phyloP scores from a whole-genome alignment of 2,329 filamentous ascomycete species.

The Pseudopyricularia cyperi region DNA sequence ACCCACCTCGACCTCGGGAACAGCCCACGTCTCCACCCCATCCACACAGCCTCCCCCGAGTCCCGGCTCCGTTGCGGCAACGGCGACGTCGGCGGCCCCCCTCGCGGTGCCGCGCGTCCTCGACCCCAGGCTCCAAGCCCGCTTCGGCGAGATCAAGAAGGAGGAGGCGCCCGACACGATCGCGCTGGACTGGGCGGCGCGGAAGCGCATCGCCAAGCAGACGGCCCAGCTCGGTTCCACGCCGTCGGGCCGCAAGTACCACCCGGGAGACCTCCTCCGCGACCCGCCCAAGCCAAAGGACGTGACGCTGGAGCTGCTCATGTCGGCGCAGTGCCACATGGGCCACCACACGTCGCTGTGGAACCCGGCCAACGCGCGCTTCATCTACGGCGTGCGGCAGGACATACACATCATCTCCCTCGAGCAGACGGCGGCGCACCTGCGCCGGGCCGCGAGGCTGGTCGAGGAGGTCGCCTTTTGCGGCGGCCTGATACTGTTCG shows the following conservation, averaged over 20 bases:
- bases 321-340: slow-evolving; percentile 78
- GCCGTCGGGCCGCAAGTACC: slow-evolving; percentile 40
- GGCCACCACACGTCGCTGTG: slow-evolving; percentile 84
- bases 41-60: slow-evolving; percentile 7
- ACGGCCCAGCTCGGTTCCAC: slow-evolving; percentile 35
- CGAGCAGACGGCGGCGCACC: slow-evolving; percentile 75
- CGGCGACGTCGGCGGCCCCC: neutral
- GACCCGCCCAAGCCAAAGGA: slow-evolving; percentile 68
- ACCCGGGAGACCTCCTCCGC: slow-evolving; percentile 50
- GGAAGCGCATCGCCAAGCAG: slow-evolving; percentile 26
- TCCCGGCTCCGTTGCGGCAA: neutral
- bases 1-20: slow-evolving; percentile 12
- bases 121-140: slow-evolving; percentile 2
- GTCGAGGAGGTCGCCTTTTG: slow-evolving; percentile 74
- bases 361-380: slow-evolving; percentile 88
- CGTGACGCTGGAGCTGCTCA: slow-evolving; percentile 78
- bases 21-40: slow-evolving; percentile 12
- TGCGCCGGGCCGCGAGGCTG: slow-evolving; percentile 85
- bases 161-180: slow-evolving; percentile 10
- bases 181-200: slow-evolving; percentile 22
- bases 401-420: slow-evolving; percentile 89
- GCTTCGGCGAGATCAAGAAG: neutral
- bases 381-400: slow-evolving; percentile 83
- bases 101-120: neutral
- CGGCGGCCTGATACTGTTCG: slow-evolving; percentile 81